Evolutionary conservation across 2,329 filamentous ascomycete genomes (phyloP), one percentile per base, ranked within the genome.

Genomic region (Parastagonospora avenae): DNA sequence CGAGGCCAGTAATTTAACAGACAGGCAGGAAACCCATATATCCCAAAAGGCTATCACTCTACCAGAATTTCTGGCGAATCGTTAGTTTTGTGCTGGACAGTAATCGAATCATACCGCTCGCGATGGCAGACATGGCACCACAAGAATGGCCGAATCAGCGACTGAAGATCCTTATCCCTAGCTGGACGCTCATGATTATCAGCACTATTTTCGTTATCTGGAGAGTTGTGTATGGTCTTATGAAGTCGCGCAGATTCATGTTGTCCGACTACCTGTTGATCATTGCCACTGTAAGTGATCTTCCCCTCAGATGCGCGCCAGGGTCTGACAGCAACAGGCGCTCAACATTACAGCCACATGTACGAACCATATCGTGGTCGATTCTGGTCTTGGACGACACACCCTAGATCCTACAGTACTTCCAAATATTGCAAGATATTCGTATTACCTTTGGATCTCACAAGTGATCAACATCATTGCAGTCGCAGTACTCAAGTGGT

Each of bases 401-500:
- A 60, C 66, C n/a, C 36, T 58, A 33, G 64, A 67, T 32, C 64
- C 64, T 3, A 55, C 62, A 2, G 52, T 60, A 7, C 39, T 55
- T 5, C 50, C 57, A 4, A 51, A 55, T 19, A 45, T 67, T 14
- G 16, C 54, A 30, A 46, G 44, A 11, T 68, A 66, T 39, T 52
- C 50, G 2, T 64, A 68, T 30, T 60, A 42, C 24, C 55, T 68
- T 14, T 68, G 60, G 62, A 55, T 67, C 32, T 49, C 50, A 29
- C 64, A 66, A 33, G 56, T 67, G 14, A 37, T 64, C 44, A 69
- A 71, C 44, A 58, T 69, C 29, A 52, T 68, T 7, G 66, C 59
- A 11, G 59, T 71, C 14, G 64, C 65, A n/a, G 50, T 66, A 7
- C 46, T 71, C 8, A 70, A 70, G 35, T 64, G 57, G 58, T 69